Evolutionary conservation across 2,329 filamentous ascomycete genomes (phyloP).

Genomic region (Sporothrix pallida): DNA sequence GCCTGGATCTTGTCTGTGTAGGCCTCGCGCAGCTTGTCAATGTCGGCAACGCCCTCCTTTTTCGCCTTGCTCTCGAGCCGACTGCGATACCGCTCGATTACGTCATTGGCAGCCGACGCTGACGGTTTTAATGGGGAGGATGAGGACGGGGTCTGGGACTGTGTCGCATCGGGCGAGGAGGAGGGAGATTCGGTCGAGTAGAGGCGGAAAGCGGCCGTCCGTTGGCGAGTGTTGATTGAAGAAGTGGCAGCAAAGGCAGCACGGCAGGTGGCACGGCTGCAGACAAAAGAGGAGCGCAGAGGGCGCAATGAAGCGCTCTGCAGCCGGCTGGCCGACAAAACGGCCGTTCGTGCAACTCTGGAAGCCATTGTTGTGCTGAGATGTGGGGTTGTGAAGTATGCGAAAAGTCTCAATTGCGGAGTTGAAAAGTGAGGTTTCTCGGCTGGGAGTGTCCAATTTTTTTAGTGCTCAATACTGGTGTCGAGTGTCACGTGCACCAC

Average conservation of each 20-base stretch:
- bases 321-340: constrained; percentile 18
- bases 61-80: constrained; percentile 85
- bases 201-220: constrained; percentile 44
- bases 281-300: neutral
- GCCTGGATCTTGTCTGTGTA: constrained; percentile 84
- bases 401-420: neutral
- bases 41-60: constrained; percentile 70
- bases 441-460: neutral
- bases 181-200: constrained; percentile 30
- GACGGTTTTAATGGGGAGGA: neutral
- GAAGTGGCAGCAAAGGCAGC: neutral
- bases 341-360: neutral
- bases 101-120: constrained; percentile 60
- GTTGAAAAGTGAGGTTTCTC: neutral
- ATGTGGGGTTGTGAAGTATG: neutral
- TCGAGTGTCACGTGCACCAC: constrained; percentile 12
- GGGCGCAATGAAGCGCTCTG: constrained; percentile 23
- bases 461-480: neutral
- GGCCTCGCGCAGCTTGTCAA: constrained; percentile 77
- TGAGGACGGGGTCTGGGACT: neutral
- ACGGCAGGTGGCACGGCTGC: constrained; percentile 3
- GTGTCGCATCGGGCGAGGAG: neutral
- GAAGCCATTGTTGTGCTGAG: constrained; percentile 16
- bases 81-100: constrained; percentile 83
- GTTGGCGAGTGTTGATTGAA: neutral